phyloP scores from a whole-genome alignment of 2,329 filamentous ascomycete species.

The Phyllosticta citribraziliensis region DNA sequence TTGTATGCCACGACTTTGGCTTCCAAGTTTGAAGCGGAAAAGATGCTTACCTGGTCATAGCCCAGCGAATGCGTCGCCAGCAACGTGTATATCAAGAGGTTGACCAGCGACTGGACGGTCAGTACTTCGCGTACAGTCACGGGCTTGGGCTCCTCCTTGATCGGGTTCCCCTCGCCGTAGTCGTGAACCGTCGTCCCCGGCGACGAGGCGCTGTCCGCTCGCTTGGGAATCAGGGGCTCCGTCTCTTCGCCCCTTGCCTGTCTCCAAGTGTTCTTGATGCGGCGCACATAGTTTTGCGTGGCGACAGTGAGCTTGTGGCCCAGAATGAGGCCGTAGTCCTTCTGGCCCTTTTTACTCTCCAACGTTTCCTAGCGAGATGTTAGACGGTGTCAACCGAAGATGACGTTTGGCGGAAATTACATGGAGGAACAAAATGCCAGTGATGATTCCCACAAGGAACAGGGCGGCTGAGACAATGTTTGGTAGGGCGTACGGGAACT shows the following conservation, averaged over 20 bases:
- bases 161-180: conserved; percentile 17
- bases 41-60: conserved; percentile 57
- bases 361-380: conserved; percentile 58
- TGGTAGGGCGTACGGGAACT: conserved; percentile 73
- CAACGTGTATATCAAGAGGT: conserved; percentile 68
- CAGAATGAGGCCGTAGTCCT: conserved; percentile 66
- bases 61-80: conserved; percentile 74
- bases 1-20: too few species aligned
- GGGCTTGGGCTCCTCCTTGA: conserved; percentile 15
- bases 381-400: background rate
- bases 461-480: conserved; percentile 69
- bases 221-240: conserved; percentile 10
- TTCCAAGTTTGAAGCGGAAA: background rate
- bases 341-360: conserved; percentile 54
- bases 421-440: conserved; percentile 68
- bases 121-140: conserved; percentile 55
- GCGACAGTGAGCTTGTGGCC: conserved; percentile 51
- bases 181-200: conserved; percentile 13
- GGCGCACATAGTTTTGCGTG: conserved; percentile 4
- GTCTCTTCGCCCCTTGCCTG: conserved; percentile 9
- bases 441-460: conserved; percentile 67
- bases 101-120: conserved; percentile 61
- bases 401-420: conserved; percentile 28
- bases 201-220: background rate
- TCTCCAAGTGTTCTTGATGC: conserved; percentile 12